Evolutionary conservation across 2,329 filamentous ascomycete species (phyloP).

Genomic region (Mollisia scopiformis): DNA sequence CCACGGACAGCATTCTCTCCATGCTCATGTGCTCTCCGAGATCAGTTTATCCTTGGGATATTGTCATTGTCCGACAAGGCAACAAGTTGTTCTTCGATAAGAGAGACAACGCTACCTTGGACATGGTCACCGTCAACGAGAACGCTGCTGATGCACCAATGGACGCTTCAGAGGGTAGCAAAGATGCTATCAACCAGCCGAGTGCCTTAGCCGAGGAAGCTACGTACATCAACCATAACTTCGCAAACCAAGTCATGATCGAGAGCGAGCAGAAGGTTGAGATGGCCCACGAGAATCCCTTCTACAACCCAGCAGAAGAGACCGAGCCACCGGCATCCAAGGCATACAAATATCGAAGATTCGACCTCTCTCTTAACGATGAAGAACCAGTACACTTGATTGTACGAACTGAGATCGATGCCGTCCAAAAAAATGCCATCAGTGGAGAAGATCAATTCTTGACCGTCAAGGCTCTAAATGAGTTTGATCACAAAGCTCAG

Average conservation of each 20-base stretch:
- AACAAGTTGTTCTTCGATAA: constrained; percentile 99
- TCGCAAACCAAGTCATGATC: constrained; percentile 90
- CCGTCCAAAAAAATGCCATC: constrained; percentile 92
- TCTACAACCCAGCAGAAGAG: constrained; percentile 94
- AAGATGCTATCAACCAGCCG: constrained; percentile 95
- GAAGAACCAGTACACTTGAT: constrained; percentile 92
- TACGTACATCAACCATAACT: constrained; percentile 99
- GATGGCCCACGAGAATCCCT: constrained; percentile 90
- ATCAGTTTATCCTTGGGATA: constrained; percentile 97
- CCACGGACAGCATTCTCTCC: constrained; percentile 94
- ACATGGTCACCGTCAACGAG: constrained; percentile 99
- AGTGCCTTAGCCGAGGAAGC: constrained; percentile 91
- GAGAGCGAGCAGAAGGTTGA: constrained; percentile 83
- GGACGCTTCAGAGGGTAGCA: constrained; percentile 88
- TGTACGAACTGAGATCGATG: constrained; percentile 93
- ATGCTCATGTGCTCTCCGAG: constrained; percentile 99
- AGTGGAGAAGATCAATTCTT: constrained; percentile 90
- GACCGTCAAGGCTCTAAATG: constrained; percentile 94
- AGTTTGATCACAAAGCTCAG: constrained; percentile 98
- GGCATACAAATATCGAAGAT: constrained; percentile 97
- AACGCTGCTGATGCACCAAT: constrained; percentile 95
- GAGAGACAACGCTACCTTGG: constrained; percentile 89
- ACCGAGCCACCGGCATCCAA: constrained; percentile 93
- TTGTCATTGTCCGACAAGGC: constrained; percentile 89
- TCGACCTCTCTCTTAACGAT: constrained; percentile 88